Percentiles rank a stretch among this genome's conserved stretches.
Conservation (phyloP, 148 eudicot species). For the Camellia lanceoleosa region DNA sequence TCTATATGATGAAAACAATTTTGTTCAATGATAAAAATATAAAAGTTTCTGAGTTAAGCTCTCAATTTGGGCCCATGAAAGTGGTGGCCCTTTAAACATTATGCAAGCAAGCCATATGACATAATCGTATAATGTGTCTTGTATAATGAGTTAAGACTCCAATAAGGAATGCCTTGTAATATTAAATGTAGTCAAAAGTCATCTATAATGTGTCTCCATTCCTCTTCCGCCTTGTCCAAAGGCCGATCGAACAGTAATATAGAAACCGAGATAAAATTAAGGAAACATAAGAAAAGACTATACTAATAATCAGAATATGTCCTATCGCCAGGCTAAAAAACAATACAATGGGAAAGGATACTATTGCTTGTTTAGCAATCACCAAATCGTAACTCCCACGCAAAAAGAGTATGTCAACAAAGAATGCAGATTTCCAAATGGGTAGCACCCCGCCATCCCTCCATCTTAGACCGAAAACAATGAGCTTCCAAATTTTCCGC, state of each 20-base stretch:
- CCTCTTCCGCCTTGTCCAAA: constrained; percentile 64
- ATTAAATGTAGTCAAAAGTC: constrained; percentile 84
- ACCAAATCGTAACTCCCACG: constrained; percentile 84
- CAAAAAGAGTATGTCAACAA: constrained; percentile 76
- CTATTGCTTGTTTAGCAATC: constrained; percentile 91
- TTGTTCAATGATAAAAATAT: no score
- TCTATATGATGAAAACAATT: no score
- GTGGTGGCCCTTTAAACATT: no score
- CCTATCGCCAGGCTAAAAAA: background rate
- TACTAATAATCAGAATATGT: background rate
- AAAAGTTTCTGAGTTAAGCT: no score
- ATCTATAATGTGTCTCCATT: constrained; percentile 74
- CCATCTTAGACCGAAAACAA: constrained; percentile 54
- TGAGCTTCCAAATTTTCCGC: constrained; percentile 62
- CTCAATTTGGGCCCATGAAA: no score
- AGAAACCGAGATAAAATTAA: constrained; percentile 61
- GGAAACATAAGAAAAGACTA: constrained; percentile 23
- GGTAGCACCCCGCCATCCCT: constrained; percentile 79
- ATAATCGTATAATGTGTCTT: no score
- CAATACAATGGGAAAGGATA: constrained; percentile 54
- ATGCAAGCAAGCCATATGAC: no score
- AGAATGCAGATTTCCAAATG: constrained; percentile 77
- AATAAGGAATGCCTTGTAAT: constrained; percentile 69
- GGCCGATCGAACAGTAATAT: constrained; percentile 91
- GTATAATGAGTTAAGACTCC: no score